Evolutionary conservation across 148 eudicot species (phyloP).

Genomic region (Chenopodium formosanum): DNA sequence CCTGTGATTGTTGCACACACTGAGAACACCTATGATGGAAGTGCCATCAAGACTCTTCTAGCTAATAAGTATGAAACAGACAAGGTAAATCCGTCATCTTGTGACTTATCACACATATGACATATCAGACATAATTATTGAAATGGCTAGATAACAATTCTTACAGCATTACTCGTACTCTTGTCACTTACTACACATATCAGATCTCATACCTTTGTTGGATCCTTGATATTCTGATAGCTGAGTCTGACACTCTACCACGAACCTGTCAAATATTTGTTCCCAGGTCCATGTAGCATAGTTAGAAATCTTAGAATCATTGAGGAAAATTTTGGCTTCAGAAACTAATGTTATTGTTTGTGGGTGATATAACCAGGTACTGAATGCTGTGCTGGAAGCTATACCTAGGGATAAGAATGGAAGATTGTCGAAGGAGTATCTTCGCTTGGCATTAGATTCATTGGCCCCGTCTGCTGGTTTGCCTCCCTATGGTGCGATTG

Average conservation of each 20-base stretch:
- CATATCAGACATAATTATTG: too few relatives aligned
- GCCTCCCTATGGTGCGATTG: constrained; percentile 82
- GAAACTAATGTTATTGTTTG: background rate
- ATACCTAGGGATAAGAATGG: constrained; percentile 66
- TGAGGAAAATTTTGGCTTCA: background rate
- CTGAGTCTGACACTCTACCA: background rate
- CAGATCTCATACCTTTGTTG: background rate
- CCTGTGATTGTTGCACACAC: constrained; percentile 95
- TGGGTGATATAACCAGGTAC: constrained; percentile 39
- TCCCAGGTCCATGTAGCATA: background rate
- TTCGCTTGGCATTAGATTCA: constrained; percentile 59
- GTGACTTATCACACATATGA: background rate
- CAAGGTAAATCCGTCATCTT: constrained; percentile 47
- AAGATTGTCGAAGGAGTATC: constrained; percentile 59
- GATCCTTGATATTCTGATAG: background rate
- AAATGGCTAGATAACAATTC: background rate
- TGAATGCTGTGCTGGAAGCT: constrained; percentile 49
- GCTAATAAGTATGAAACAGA: constrained; percentile 79
- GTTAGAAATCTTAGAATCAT: background rate
- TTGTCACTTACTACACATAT: too few relatives aligned
- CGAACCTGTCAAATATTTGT: background rate
- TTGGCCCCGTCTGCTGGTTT: constrained; percentile 79
- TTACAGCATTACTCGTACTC: background rate
- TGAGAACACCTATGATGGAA: constrained; percentile 82
- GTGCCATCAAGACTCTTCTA: constrained; percentile 61